phyloP scores from a whole-genome alignment of 192 early-diverging fungal genomes.

The Rhizoclosmatium sp. region DNA sequence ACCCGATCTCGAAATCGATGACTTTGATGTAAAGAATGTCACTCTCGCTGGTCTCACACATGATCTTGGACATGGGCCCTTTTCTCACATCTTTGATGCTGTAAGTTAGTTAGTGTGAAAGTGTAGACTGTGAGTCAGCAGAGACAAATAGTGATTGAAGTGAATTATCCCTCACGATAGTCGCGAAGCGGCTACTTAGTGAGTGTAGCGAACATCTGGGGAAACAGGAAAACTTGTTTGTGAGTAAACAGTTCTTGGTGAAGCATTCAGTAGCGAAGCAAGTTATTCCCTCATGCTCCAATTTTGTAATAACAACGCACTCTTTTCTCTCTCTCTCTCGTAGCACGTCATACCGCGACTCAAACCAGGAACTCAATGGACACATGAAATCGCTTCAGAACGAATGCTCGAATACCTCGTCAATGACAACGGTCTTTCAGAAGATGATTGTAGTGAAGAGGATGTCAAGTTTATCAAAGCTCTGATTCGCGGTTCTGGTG shows the following conservation, averaged over 20 bases:
- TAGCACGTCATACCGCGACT: constrained; percentile 75
- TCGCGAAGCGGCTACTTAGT: too few relatives aligned
- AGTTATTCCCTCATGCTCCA: too few relatives aligned
- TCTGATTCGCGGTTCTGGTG: constrained; percentile 50
- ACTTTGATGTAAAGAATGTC: constrained; percentile 84
- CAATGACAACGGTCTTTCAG: constrained; percentile 74
- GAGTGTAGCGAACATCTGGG: too few relatives aligned
- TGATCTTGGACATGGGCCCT: constrained; percentile 97
- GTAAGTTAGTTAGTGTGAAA: neutral
- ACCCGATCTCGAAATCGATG: constrained; percentile 79
- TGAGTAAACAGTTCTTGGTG: too few relatives aligned
- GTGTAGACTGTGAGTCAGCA: too few relatives aligned
- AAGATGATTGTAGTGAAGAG: constrained; percentile 69
- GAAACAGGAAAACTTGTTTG: too few relatives aligned
- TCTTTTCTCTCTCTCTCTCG: neutral
- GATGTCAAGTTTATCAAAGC: constrained; percentile 57
- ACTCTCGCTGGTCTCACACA: constrained; percentile 92
- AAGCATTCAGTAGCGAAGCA: too few relatives aligned
- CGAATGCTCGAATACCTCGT: constrained; percentile 87
- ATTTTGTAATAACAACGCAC: neutral
- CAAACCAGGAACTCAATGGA: constrained; percentile 51
- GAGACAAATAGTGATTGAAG: too few relatives aligned
- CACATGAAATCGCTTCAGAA: constrained; percentile 70
- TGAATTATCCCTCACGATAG: too few relatives aligned
- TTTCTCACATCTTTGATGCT: constrained; percentile 95